Evolutionary conservation across 306 rosid genomes (phyloP).

Genomic region (Cicer yamashitae): DNA sequence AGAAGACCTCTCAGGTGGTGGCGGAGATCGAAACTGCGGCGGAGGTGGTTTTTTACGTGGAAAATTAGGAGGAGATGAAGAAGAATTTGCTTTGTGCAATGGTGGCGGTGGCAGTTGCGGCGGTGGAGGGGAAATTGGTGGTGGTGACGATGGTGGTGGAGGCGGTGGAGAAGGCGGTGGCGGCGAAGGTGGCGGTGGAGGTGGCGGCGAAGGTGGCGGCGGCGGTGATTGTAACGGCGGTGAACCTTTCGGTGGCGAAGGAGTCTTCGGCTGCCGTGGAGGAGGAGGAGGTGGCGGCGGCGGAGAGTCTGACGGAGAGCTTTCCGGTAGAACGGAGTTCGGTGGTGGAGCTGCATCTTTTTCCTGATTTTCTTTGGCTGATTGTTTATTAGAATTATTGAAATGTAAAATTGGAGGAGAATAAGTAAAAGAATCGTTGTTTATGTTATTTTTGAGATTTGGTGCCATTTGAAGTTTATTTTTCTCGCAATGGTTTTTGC

Average conservation of each 20-base stretch:
- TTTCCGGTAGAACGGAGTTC: neutral
- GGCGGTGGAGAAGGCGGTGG: neutral
- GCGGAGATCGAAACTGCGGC: slow-evolving; percentile 29
- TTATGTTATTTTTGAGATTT: neutral
- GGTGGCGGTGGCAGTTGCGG: neutral
- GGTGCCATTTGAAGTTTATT: slow-evolving; percentile 4
- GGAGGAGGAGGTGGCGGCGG: neutral
- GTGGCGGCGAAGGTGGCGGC: neutral
- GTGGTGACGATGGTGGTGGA: neutral
- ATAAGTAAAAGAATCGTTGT: neutral
- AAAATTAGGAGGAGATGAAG: neutral
- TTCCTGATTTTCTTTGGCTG: neutral
- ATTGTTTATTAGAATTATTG: neutral
- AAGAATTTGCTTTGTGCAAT: neutral
- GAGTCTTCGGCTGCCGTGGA: neutral
- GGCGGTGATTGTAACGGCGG: neutral
- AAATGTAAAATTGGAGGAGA: neutral
- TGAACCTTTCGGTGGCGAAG: neutral
- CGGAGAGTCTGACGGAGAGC: neutral
- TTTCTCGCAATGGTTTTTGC: slow-evolving; percentile 13
- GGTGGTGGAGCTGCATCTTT: slow-evolving; percentile 15
- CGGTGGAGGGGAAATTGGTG: neutral
- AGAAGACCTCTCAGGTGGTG: slow-evolving; percentile 32
- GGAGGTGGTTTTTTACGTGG: slow-evolving; percentile 16
- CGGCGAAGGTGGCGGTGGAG: neutral